Evolutionary conservation across 208 protist genomes (phyloP), one percentile per base, ranked within the genome.

Genomic region (Leishmania amazonensis): DNA sequence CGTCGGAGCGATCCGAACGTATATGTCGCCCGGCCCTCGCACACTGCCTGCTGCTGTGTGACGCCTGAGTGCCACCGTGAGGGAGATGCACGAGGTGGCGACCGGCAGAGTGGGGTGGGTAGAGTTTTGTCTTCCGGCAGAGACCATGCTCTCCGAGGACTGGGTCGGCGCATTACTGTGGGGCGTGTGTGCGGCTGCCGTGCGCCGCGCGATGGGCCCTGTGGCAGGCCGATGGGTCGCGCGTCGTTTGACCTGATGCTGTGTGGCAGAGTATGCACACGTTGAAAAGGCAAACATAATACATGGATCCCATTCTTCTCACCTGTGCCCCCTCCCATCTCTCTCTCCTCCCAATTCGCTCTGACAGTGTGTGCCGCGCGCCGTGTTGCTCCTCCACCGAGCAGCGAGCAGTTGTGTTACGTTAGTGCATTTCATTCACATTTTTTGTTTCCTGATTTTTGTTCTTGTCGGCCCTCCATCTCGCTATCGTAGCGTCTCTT

Each of bases 301-400:
- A 6, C 51, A 54, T 54, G 5, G 51, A 21, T 13, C 13, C 8
- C 8, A 64, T 64, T 24, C 58, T 64, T 24, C 13, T 24, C 35
- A 6, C 35, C 65, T 38, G 15, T 4, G 13, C 31, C 2, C 35
- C 65, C 1, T 15, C 2, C 17, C 13, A 9, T 72, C 42, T 73
- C 40, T 47, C 3, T 72, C 24, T 73, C 15, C 28, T 15, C 5
- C 40, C 17, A 3, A 35, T 9, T 24, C 31, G 42, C 53, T 51
- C 21, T 28, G 42, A 3, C 2, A 45, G 68, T 73, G 15, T 73
- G 68, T 31, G 68, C 57, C 57, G 57, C 57, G 24, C 28, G 28
- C 57, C 79, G 42, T 68, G 54, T 60, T 35, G 68, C 70, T 79
- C 71, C 65, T 31, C 76, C 13, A 31, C 21, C 21, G 13, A 17